Conservation (phyloP, 2,329 filamentous ascomycete genomes). For the Alternaria panax region DNA sequence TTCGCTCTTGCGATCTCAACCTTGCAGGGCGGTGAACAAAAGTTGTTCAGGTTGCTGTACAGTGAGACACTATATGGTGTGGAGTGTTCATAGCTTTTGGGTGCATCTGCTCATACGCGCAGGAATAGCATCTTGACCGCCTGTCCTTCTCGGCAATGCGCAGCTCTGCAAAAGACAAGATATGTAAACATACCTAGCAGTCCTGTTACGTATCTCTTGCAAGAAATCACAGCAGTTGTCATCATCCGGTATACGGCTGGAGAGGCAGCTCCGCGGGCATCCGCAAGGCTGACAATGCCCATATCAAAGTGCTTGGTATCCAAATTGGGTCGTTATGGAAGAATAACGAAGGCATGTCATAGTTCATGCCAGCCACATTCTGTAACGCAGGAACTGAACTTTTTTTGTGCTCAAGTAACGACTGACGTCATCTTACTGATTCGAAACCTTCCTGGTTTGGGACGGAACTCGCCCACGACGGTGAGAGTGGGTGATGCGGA, state of each 20-base stretch:
- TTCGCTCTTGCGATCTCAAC: not conserved
- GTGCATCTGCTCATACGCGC: not conserved
- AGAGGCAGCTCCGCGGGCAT: not conserved
- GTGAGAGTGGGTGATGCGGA: conserved; percentile 7
- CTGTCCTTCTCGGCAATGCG: not conserved
- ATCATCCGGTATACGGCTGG: not conserved
- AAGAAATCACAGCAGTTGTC: not conserved
- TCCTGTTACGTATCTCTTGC: not conserved
- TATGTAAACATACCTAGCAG: not conserved
- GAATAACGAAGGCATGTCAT: conserved; percentile 6
- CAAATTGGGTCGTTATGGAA: not conserved
- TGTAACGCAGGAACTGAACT: not conserved
- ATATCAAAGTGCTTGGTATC: not conserved
- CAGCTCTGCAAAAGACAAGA: not conserved
- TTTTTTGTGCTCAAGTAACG: conserved; percentile 11
- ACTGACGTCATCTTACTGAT: conserved; percentile 26
- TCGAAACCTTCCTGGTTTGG: conserved; percentile 27
- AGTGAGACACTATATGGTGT: not conserved
- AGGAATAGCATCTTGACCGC: not conserved
- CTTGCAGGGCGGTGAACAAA: not conserved
- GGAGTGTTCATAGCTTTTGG: not conserved
- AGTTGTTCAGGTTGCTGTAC: not conserved
- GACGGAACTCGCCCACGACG: conserved; percentile 1
- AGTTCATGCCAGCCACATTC: not conserved
- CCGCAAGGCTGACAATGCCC: not conserved